A percentile compares a stretch with the other conserved stretches of the same genome.
phyloP scores from a whole-genome alignment of 345 rosid genomes.

The Euphorbia peplus region DNA sequence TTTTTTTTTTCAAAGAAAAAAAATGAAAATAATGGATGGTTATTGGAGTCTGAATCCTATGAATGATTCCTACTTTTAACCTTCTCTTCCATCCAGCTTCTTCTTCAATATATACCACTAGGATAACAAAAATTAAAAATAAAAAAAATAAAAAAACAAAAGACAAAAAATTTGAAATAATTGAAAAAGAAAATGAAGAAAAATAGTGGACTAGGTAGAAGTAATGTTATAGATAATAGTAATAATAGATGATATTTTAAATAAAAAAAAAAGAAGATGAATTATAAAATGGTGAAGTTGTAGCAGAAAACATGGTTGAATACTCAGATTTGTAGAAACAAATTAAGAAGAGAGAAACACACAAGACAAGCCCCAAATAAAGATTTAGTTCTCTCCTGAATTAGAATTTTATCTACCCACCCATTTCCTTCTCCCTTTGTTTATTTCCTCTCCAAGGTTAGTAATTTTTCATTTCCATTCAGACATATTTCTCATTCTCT shows the following conservation, averaged over 20 bases:
- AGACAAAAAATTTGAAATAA: neutral
- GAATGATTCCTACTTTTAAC: conserved; percentile 35
- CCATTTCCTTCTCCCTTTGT: conserved; percentile 6
- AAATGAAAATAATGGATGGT: conserved; percentile 14
- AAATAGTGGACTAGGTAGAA: neutral
- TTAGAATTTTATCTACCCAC: conserved; percentile 12
- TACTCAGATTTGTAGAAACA: conserved; percentile 35
- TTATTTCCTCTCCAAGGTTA: conserved; percentile 39
- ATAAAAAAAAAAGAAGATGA: conserved; percentile 4
- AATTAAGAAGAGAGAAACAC: conserved; percentile 18
- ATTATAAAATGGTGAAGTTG: conserved; percentile 41
- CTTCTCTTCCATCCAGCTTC: conserved; percentile 18
- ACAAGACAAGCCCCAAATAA: conserved; percentile 8
- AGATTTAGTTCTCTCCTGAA: conserved; percentile 23
- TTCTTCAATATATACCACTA: conserved; percentile 23
- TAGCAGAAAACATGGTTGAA: conserved; percentile 27
- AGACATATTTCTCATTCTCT: conserved; percentile 31
- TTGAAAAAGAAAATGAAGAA: neutral
- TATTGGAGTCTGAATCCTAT: conserved; percentile 32
- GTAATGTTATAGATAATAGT: neutral
- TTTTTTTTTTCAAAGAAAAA: too few species aligned
- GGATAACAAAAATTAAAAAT: neutral
- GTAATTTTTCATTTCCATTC: conserved; percentile 24
- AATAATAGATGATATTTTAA: neutral
- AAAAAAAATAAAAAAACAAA: neutral